Percentiles rank a stretch among this genome's conserved stretches.
These are phyloP conservation scores for Elasticomyces elasticus DNA, from an alignment of 495 filamentous ascomycete genomes.

Conservation along the genomic window DNA sequence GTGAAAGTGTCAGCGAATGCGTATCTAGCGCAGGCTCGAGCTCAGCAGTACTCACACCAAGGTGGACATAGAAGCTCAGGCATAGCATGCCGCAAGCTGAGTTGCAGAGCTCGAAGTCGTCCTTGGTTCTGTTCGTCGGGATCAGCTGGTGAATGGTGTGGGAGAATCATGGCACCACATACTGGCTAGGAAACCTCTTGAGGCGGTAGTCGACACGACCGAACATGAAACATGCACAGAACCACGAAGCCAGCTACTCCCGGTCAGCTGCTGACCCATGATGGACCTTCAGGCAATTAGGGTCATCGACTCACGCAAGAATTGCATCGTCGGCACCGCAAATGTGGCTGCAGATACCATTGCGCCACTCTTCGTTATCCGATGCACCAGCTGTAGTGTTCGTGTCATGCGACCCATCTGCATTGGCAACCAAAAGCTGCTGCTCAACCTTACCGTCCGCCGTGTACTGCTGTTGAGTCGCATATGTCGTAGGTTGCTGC, in stretches of 20 bases:
- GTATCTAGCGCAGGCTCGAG: background rate
- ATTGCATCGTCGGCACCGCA: background rate
- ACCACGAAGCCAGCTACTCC: background rate
- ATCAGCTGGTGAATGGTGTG: background rate
- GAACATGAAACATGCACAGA: background rate
- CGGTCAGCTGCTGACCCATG: background rate
- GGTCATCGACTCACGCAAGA: background rate
- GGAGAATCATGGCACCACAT: background rate
- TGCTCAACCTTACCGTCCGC: too few species aligned
- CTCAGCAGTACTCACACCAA: too few species aligned
- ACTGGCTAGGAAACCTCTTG: background rate
- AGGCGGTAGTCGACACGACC: background rate
- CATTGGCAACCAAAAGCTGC: too few species aligned
- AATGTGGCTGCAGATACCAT: conserved; percentile 3
- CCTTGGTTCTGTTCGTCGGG: background rate
- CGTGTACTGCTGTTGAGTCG: too few species aligned
- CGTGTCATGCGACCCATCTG: too few species aligned
- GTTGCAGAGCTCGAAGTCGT: background rate
- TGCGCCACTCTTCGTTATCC: conserved; percentile 1
- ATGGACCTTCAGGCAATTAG: background rate
- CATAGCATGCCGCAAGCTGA: background rate
- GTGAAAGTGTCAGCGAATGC: background rate
- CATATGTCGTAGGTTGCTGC: too few species aligned
- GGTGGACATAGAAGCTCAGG: background rate
- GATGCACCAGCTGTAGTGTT: too few species aligned